Conservation (phyloP, 2,329 filamentous ascomycete genomes). For the Pleoardoris graminearum region DNA sequence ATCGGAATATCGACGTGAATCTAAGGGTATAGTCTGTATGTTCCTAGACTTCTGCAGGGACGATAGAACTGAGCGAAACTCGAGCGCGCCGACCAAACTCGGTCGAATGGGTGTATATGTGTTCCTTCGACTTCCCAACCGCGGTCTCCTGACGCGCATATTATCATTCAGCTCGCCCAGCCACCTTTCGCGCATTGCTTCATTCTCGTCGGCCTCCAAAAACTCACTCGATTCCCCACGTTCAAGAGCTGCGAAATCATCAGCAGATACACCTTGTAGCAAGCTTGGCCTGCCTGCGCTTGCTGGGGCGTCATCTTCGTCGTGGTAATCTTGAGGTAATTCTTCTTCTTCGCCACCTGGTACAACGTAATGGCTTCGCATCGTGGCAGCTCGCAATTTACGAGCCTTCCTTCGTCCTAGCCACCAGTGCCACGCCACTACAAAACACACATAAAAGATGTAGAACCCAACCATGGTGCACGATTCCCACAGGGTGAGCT, state of each 20-base stretch:
- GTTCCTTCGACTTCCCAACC: constrained; percentile 66
- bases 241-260: constrained; percentile 68
- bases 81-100: constrained; percentile 88
- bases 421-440: constrained; percentile 92
- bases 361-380: constrained; percentile 73
- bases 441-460: constrained; percentile 81
- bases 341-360: constrained; percentile 63
- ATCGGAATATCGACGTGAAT: constrained; percentile 70
- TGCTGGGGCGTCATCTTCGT: constrained; percentile 60
- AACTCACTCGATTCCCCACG: constrained; percentile 61
- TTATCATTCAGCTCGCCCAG: constrained; percentile 85
- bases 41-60: constrained; percentile 82
- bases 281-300: constrained; percentile 37
- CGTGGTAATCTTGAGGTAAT: constrained; percentile 55
- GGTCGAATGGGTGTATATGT: constrained; percentile 85
- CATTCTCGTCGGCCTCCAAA: constrained; percentile 61
- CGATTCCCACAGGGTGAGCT: constrained; percentile 86
- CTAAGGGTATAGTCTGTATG: constrained; percentile 69
- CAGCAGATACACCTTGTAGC: constrained; percentile 55
- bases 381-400: constrained; percentile 68
- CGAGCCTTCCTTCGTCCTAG: constrained; percentile 64
- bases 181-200: constrained; percentile 65
- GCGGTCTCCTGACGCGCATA: constrained; percentile 82
- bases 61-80: constrained; percentile 90
- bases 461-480: constrained; percentile 90